Base-by-base conservation (phyloP, 257 asterid genomes). In the Paulownia fortunei region DNA sequence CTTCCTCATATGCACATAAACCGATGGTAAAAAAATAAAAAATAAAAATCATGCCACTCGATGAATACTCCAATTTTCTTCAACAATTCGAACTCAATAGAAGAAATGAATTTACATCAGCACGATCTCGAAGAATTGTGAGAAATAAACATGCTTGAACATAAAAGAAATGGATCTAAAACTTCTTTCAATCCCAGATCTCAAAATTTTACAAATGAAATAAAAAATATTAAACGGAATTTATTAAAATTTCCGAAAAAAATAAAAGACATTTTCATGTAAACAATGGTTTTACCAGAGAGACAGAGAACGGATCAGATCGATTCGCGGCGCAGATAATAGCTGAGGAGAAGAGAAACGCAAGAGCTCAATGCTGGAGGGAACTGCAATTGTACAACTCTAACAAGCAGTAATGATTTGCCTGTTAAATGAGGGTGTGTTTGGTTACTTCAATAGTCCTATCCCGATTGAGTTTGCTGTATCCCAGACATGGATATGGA, bases 121-220 rank as follows among this genome's bases (percentile, higher is more conserved):
- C 72, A 23, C 52, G 71, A 69, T 79, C 71, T 52, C 79, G 27
- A 73, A 16, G 12, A 55, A 59, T 3, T 23, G 27, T 18, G 58
- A 69, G 24, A 65, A 18, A 56, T 41, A 16, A 3, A 19, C 72
- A 65, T 34, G 58, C 26, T 66, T 37, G 0, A 26, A 30, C 71
- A 64, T 41, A 30, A 73, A 76, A 19, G 56, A 49, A 46, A 52
- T 60, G 78, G 91, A 87, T 87, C 87, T 72, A 81, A 37, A 67
- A 59, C 52, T 59, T 32, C 24, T 44, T 55, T 46, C 70, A 62
- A 58, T 54, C 73, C 67, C 86, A 82, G 87, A 87, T 87, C 87
- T 84, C 52, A 63, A 72, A 74, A 32, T 23, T 63, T 60, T 72
- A 69, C 7, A 47, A 34, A 68, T n/a, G 11, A 46, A 24, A 71